Conservation (phyloP, 1,284 basidiomycete genomes). For the Ceratobasidium sp. region DNA sequence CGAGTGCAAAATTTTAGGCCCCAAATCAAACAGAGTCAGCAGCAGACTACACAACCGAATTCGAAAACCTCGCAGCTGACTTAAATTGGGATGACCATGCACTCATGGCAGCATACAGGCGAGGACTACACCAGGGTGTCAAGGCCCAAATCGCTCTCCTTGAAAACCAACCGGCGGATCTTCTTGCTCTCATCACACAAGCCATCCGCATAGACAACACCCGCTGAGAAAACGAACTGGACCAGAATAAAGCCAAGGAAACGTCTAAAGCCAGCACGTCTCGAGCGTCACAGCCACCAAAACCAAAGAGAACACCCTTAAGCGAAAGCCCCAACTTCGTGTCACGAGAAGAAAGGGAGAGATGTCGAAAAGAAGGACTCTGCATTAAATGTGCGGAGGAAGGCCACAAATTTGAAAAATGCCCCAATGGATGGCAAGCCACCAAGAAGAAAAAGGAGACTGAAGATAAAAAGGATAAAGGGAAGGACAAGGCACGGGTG, state of each 20-base stretch:
- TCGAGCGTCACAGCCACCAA: background rate
- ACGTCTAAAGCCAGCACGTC: background rate
- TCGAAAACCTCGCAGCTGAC: background rate
- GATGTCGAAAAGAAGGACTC: background rate
- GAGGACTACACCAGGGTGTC: background rate
- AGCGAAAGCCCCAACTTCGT: background rate
- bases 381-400: conserved; percentile 9
- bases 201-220: background rate
- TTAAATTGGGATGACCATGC: background rate
- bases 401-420: conserved; percentile 1
- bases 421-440: background rate
- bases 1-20: background rate
- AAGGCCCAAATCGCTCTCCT: background rate
- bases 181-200: background rate
- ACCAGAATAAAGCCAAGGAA: background rate
- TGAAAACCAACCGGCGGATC: background rate
- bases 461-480: background rate
- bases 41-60: background rate
- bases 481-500: background rate
- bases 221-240: background rate
- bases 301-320: background rate
- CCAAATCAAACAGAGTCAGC: background rate
- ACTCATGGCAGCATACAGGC: background rate
- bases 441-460: background rate
- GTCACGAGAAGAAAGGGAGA: background rate